phyloP scores from a whole-genome alignment of 768 basidiomycete species.

The Boletales sp. region DNA sequence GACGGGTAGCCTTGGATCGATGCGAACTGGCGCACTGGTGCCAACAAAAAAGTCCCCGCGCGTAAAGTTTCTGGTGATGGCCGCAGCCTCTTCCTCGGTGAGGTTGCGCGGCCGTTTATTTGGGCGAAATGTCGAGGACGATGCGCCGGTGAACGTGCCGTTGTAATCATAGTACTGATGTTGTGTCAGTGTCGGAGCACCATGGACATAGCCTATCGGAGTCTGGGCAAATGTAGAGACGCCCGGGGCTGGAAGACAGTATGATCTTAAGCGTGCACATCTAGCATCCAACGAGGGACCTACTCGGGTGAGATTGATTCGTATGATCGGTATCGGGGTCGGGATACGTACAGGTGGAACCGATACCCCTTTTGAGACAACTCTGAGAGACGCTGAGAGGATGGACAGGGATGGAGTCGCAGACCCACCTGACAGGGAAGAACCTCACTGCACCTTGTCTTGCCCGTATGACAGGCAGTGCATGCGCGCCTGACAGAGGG shows the following conservation, averaged over 20 bases:
- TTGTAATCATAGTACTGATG: constrained; percentile 78
- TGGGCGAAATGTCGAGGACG: constrained; percentile 76
- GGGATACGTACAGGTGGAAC: constrained; percentile 67
- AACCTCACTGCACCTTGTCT: constrained; percentile 79
- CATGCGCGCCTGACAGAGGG: constrained; percentile 81
- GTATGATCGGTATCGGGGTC: constrained; percentile 65
- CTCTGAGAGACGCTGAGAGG: constrained; percentile 42
- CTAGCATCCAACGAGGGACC: background rate
- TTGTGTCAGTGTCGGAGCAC: constrained; percentile 48
- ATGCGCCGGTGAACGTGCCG: constrained; percentile 61
- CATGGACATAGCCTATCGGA: constrained; percentile 37
- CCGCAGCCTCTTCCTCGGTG: constrained; percentile 80
- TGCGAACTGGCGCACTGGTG: constrained; percentile 74
- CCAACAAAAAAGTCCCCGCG: constrained; percentile 84
- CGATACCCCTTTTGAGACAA: constrained; percentile 78
- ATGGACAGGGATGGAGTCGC: constrained; percentile 2
- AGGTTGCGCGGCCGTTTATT: constrained; percentile 74
- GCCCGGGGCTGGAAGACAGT: constrained; percentile 24
- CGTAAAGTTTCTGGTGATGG: constrained; percentile 78
- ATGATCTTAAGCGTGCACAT: constrained; percentile 4
- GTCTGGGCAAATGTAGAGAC: constrained; percentile 37
- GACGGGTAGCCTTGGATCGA: constrained; percentile 78
- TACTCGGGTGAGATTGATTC: constrained; percentile 30
- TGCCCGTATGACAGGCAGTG: constrained; percentile 77
- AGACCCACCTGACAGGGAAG: constrained; percentile 71